Conservation (phyloP, 495 filamentous ascomycete species). For the Lichenothelia convexa region DNA sequence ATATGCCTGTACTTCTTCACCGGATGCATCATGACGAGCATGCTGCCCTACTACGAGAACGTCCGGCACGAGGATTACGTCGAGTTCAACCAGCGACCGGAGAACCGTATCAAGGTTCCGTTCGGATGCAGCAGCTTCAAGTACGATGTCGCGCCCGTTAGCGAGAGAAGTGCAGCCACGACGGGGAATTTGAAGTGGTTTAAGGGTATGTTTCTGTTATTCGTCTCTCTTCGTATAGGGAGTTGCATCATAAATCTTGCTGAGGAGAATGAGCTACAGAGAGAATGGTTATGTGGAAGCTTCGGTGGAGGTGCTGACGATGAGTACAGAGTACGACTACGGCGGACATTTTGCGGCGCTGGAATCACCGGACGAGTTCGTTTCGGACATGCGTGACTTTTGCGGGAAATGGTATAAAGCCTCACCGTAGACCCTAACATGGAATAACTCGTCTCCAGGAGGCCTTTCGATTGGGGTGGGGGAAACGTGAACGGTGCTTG, state of each 20-base stretch:
- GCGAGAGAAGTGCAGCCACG: conserved; percentile 7
- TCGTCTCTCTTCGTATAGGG: too few relatives aligned
- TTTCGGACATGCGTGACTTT: too few relatives aligned
- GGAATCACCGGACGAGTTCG: conserved; percentile 9
- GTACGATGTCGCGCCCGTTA: conserved; percentile 8
- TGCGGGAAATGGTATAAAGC: too few relatives aligned
- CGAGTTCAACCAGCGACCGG: conserved; percentile 6
- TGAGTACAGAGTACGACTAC: conserved; percentile 3
- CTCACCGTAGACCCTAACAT: too few relatives aligned
- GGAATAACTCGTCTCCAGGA: too few relatives aligned
- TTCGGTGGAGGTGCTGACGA: background rate
- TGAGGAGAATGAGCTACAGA: too few relatives aligned
- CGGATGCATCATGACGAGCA: conserved; percentile 7
- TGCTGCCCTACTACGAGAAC: conserved; percentile 13
- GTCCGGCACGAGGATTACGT: conserved; percentile 10
- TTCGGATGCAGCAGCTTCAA: conserved; percentile 11
- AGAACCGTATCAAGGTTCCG: conserved; percentile 10
- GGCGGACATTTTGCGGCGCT: conserved; percentile 9
- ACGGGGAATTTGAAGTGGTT: conserved; percentile 15
- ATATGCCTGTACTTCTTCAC: conserved; percentile 14
- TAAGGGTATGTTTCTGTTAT: conserved; percentile 1
- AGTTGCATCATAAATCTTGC: too few relatives aligned
- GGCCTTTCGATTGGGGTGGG: too few relatives aligned
- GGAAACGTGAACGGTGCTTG: too few relatives aligned
- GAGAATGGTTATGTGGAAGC: background rate